phyloP scores from a whole-genome alignment of 2,329 filamentous ascomycete genomes.

The Whalleya microplaca region DNA sequence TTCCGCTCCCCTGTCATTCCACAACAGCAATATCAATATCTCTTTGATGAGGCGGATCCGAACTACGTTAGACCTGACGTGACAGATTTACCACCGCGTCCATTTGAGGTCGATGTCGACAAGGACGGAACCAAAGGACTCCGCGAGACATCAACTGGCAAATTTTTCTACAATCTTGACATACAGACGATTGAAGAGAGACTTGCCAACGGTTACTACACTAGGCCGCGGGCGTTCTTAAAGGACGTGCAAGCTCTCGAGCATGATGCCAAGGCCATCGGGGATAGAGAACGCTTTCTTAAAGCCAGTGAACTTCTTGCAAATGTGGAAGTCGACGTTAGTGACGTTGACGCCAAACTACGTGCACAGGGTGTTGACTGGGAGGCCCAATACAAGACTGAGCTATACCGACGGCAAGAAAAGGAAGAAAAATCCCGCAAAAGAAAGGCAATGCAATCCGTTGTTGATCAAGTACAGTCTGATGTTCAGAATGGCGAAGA shows the following conservation, averaged over 20 bases:
- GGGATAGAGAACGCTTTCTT: slow-evolving; percentile 80
- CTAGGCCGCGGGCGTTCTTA: slow-evolving; percentile 85
- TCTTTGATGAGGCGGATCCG: slow-evolving; percentile 83
- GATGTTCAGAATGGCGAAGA: slow-evolving; percentile 56
- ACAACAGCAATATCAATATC: slow-evolving; percentile 73
- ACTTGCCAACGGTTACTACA: slow-evolving; percentile 96
- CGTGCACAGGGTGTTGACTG: slow-evolving; percentile 66
- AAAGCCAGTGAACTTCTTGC: slow-evolving; percentile 90
- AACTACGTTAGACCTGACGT: slow-evolving; percentile 65
- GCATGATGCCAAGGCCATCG: slow-evolving; percentile 80
- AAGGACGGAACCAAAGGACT: slow-evolving; percentile 78
- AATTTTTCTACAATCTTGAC: slow-evolving; percentile 95
- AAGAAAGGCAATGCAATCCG: slow-evolving; percentile 62
- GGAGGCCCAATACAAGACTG: slow-evolving; percentile 77
- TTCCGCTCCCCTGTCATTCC: slow-evolving; percentile 83
- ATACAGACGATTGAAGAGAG: slow-evolving; percentile 92
- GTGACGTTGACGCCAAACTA: slow-evolving; percentile 71
- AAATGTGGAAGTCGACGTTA: slow-evolving; percentile 93
- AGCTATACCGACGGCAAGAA: slow-evolving; percentile 66
- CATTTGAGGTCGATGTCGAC: slow-evolving; percentile 80
- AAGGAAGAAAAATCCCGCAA: slow-evolving; percentile 65
- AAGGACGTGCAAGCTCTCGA: slow-evolving; percentile 83
- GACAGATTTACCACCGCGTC: slow-evolving; percentile 63
- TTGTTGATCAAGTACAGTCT: slow-evolving; percentile 53
- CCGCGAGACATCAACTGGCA: slow-evolving; percentile 73